Base-by-base conservation (phyloP, 1,139 yeast genomes). In the Pneumocystis murina region DNA sequence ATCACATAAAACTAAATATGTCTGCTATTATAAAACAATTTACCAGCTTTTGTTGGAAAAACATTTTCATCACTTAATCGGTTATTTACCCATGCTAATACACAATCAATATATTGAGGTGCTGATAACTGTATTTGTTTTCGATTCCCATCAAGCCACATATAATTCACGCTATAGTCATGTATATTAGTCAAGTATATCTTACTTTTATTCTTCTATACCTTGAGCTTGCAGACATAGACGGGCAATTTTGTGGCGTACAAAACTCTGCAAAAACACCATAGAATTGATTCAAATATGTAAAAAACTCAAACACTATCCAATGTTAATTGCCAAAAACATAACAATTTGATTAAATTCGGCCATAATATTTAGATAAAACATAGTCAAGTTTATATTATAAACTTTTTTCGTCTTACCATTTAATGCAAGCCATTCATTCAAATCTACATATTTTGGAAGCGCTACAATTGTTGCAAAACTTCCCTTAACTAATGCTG, bases 401-500 rank as follows among this genome's bases (percentile, higher is more conserved):
- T 20, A 41, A 7, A 7, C 35, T 7, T 33, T 33, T 33, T 7
- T 2, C 14, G 1, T 30, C 41, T 7, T 55, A 68, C 69, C 69
- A 72, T 91, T 92, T 63, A 94, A 80, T 0, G 97, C 97, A 30
- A 92, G 79, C 99, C 99, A 92, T 74, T 92, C 99, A 62, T 91
- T 87, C 67, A 83, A 80, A 71, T 94, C 97, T 33, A 94, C 97
- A 72, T 91, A 92, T 72, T 88, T 89, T 33, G 99, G 98, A 39
- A 89, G 79, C 73, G 88, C 96, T 1, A 92, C 97, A 68, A 92
- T 92, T 0, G 98, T 91, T 71, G 87, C 90, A 77, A 90, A 94
- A 0, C 96, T 87, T n/a, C 99, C 99, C 72, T 92, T 92, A 41
- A 94, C 98, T 60, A 92, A 78, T 0, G 97, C 95, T 0, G 97